Percentiles rank a stretch among this genome's conserved stretches.
These are phyloP conservation scores for Breviolum minutum DNA, from an alignment of 73 alveolate genomes.

Conservation along the genomic window DNA sequence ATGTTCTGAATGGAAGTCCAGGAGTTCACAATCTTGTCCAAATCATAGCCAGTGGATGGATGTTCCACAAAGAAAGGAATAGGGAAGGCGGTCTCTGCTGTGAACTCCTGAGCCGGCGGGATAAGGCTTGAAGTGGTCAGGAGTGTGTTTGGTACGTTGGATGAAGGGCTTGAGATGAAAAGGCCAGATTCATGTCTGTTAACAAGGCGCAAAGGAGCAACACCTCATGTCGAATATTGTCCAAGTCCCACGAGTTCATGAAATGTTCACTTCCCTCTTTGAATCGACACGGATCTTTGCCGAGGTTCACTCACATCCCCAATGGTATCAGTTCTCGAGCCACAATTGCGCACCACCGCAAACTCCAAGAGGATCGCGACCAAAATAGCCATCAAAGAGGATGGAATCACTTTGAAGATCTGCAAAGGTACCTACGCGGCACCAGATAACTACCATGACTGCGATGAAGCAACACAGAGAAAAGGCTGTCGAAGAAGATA, in stretches of 20 bases:
- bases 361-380: constrained; percentile 47
- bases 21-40: constrained; percentile 16
- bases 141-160: too few species aligned
- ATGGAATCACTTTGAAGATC: constrained; percentile 71
- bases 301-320: constrained; percentile 64
- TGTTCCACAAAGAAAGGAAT: constrained; percentile 68
- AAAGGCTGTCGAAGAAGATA: too few species aligned
- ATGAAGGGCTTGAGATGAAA: too few species aligned
- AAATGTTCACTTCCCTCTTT: too few species aligned
- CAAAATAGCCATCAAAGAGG: constrained; percentile 75
- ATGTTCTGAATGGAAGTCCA: constrained; percentile 35
- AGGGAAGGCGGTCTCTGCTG: constrained; percentile 77
- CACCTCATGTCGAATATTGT: too few species aligned
- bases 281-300: not conserved
- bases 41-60: constrained; percentile 19
- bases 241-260: too few species aligned
- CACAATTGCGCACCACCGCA: constrained; percentile 15
- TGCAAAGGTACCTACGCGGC: constrained; percentile 32
- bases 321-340: not conserved
- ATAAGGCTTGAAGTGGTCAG: not conserved
- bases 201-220: too few species aligned
- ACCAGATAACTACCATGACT: not conserved
- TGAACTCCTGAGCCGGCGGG: constrained; percentile 21
- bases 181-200: too few species aligned
- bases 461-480: not conserved